A percentile compares a stretch with the other conserved stretches of the same genome.
These are phyloP conservation scores for Orychophragmus violaceus DNA, from an alignment of 345 rosid species.

Conservation along the genomic window DNA sequence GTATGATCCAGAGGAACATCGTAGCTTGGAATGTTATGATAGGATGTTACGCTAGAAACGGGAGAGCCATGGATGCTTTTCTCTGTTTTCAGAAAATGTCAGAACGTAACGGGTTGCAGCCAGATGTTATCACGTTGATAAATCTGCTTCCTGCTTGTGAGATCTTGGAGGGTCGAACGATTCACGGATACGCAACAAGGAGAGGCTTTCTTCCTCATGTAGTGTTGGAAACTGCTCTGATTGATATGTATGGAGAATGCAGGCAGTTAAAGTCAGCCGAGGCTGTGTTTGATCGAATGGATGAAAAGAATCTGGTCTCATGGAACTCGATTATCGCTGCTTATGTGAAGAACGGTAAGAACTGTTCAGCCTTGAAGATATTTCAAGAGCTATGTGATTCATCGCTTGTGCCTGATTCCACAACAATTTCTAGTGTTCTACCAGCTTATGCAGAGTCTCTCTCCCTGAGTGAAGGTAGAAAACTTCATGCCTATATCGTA, in stretches of 20 bases:
- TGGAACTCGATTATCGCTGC: constrained; percentile 71
- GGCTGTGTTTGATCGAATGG: constrained; percentile 39
- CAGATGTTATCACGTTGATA: constrained; percentile 57
- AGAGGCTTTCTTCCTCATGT: constrained; percentile 57
- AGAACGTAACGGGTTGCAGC: constrained; percentile 35
- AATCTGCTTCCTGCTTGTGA: constrained; percentile 63
- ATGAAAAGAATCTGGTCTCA: constrained; percentile 48
- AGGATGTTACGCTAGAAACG: constrained; percentile 47
- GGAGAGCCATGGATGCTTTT: constrained; percentile 36
- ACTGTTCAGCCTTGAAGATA: constrained; percentile 42
- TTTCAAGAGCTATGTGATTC: constrained; percentile 41
- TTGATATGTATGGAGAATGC: constrained; percentile 59
- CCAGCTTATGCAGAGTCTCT: constrained; percentile 66
- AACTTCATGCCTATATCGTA: constrained; percentile 45
- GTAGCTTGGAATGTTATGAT: constrained; percentile 78
- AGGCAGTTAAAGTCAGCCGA: constrained; percentile 40
- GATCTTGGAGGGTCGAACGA: constrained; percentile 43
- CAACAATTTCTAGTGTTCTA: constrained; percentile 51
- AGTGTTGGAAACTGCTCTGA: constrained; percentile 60
- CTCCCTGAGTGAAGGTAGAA: constrained; percentile 44
- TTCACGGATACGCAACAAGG: constrained; percentile 63
- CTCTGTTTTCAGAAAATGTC: constrained; percentile 49
- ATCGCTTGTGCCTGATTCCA: constrained; percentile 44
- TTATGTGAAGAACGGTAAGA: constrained; percentile 45
- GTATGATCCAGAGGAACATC: constrained; percentile 36